Evolutionary conservation across 1,139 yeast species (phyloP), one percentile per base, ranked within the genome.

Genomic region (Taphrina communis): DNA sequence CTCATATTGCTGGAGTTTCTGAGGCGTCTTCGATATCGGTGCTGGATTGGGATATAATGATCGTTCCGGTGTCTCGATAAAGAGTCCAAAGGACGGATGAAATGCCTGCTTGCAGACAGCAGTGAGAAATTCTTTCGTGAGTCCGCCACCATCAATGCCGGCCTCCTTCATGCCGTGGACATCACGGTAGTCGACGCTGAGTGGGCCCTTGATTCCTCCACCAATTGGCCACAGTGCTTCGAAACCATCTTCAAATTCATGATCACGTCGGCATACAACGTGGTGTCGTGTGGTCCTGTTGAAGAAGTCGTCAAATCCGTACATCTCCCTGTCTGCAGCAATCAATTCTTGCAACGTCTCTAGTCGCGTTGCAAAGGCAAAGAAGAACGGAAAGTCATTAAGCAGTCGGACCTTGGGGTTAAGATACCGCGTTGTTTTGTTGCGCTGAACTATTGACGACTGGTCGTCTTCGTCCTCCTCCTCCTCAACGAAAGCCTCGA

Each of bases 61-160:
- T 73, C 86, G 88, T 72, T 86, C 80, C 1, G 81, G 80, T 19
- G 84, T 86, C 5, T 87, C 84, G 61, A 82, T 84, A 72, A 88
- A 86, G 46, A 86, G 78, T 17, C 81, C 82, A 31, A 75, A 76
- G 68, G 76, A 80, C 76, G 75, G 79, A 31, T 80, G 77, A 73
- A 93, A 89, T 0, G 90, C 96, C 73, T 89, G 91, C 9, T 80
- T 80, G 1, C 88, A 85, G 0, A 91, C 87, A 63, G 88, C 82
- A 1, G 94, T 91, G 69, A 94, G 79, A 73, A 94, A 88, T 75
- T 94, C 99, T 76, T 94, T 93, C 0, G 98, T 93, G 31, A 94
- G 81, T 1, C 99, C 99, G 11, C 99, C 99, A 5, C 99, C 99
- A 78, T 94, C 99, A 68, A 94, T 88, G 0, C 99, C 99, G 0